Percentiles rank a stretch among this genome's conserved stretches.
These are phyloP conservation scores for Bifiguratus adelaidae DNA, from an alignment of 192 early-diverging fungal genomes.

Conservation along the genomic window DNA sequence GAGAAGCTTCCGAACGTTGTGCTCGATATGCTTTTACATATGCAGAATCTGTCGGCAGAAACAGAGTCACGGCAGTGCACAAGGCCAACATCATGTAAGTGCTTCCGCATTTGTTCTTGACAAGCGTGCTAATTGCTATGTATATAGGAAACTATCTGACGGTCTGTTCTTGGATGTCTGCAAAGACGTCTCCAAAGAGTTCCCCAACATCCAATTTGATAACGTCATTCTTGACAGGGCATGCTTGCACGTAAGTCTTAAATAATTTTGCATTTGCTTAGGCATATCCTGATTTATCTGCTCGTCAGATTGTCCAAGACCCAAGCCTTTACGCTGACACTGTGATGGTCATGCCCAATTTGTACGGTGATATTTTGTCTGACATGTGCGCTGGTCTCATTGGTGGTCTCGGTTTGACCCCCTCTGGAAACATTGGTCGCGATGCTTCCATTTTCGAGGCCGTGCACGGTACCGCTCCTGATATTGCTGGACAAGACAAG, in stretches of 20 bases:
- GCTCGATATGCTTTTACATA: conserved; percentile 94
- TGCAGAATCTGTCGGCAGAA: conserved; percentile 79
- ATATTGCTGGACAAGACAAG: conserved; percentile 87
- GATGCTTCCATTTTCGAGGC: conserved; percentile 98
- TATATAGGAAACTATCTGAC: conserved; percentile 75
- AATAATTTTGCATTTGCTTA: too few relatives aligned
- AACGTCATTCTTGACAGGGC: conserved; percentile 91
- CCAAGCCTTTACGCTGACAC: conserved; percentile 80
- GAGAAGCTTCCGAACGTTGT: conserved; percentile 83
- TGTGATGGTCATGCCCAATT: conserved; percentile 99
- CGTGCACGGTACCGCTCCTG: conserved; percentile 93
- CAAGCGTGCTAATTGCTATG: background rate
- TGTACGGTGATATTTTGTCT: conserved; percentile 98
- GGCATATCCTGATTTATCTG: too few relatives aligned
- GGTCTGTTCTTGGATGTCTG: conserved; percentile 94
- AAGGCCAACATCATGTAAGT: conserved; percentile 89
- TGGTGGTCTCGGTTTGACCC: conserved; percentile 95
- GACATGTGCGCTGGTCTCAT: conserved; percentile 98
- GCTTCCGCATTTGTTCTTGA: background rate
- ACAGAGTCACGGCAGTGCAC: conserved; percentile 94
- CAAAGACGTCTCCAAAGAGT: conserved; percentile 83
- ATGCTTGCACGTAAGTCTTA: conserved; percentile 51
- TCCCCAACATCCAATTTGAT: conserved; percentile 85
- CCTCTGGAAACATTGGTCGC: conserved; percentile 96
- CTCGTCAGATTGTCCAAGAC: conserved; percentile 80